Percentiles rank a stretch among this genome's conserved stretches.
These are phyloP conservation scores for Oxyria digyna DNA, from an alignment of 148 eudicot genomes.

Conservation along the genomic window DNA sequence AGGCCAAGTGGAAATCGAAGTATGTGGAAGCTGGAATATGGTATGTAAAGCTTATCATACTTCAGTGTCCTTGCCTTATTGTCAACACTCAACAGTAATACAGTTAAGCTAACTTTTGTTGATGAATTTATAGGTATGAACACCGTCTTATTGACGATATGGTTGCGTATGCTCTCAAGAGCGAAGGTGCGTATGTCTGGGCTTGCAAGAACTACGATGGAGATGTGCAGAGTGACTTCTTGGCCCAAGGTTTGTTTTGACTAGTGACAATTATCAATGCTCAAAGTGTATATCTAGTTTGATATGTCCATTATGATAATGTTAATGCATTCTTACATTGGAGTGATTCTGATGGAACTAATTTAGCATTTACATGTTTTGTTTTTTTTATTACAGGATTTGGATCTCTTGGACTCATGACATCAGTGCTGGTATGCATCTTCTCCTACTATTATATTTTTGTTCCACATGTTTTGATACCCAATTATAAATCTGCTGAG, in stretches of 20 bases:
- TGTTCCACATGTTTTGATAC: not conserved
- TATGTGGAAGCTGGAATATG: constrained; percentile 84
- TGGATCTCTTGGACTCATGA: constrained; percentile 83
- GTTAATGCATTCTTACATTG: not conserved
- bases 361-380: not conserved
- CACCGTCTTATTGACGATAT: constrained; percentile 94
- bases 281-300: not conserved
- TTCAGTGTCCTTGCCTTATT: not conserved
- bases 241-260: constrained; percentile 61
- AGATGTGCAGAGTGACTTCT: constrained; percentile 92
- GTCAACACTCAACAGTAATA: not conserved
- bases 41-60: not conserved
- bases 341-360: not conserved
- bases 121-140: constrained; percentile 60
- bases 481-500: not conserved
- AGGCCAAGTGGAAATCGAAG: constrained; percentile 64
- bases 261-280: not conserved
- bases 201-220: constrained; percentile 98
- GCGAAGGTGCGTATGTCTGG: constrained; percentile 96
- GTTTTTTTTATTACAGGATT: constrained; percentile 37
- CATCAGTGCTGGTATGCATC: constrained; percentile 64
- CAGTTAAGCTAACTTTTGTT: not conserved
- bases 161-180: constrained; percentile 94
- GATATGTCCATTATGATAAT: not conserved
- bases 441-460: not conserved